Conservation (phyloP, 345 rosid genomes). For the Syzygium grande region DNA sequence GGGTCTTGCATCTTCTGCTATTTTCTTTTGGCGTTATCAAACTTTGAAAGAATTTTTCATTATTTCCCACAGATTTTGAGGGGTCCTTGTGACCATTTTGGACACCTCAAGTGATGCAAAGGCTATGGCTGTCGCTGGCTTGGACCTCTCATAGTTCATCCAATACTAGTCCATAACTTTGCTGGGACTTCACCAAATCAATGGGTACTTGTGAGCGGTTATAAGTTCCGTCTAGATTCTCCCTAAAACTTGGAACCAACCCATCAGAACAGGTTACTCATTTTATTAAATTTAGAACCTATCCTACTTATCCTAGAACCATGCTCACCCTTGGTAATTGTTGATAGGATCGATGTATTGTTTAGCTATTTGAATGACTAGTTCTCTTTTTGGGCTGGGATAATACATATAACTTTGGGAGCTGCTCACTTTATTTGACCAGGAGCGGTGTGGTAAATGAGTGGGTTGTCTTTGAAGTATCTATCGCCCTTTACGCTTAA, state of each 20-base stretch:
- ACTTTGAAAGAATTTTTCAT: neutral
- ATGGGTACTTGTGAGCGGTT: too few relatives aligned
- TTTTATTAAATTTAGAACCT: too few relatives aligned
- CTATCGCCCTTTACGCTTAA: too few relatives aligned
- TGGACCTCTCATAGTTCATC: constrained; percentile 86
- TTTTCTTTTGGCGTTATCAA: neutral
- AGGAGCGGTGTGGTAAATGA: neutral
- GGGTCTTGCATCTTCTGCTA: neutral
- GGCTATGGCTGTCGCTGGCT: constrained; percentile 80
- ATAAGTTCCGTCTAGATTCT: too few relatives aligned
- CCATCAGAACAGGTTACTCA: too few relatives aligned
- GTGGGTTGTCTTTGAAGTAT: neutral
- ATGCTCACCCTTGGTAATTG: neutral
- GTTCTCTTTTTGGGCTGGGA: neutral
- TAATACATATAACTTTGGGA: neutral
- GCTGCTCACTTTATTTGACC: neutral
- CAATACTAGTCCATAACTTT: constrained; percentile 15
- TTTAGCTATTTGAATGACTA: neutral
- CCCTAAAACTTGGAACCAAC: too few relatives aligned
- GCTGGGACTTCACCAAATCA: too few relatives aligned
- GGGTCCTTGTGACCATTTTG: constrained; percentile 74
- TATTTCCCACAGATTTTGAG: constrained; percentile 53
- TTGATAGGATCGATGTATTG: neutral
- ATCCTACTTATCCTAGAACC: too few relatives aligned
- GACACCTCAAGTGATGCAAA: constrained; percentile 80